Conservation (phyloP, 75 land plant genomes). For the Chamaecyparis obtusa region DNA sequence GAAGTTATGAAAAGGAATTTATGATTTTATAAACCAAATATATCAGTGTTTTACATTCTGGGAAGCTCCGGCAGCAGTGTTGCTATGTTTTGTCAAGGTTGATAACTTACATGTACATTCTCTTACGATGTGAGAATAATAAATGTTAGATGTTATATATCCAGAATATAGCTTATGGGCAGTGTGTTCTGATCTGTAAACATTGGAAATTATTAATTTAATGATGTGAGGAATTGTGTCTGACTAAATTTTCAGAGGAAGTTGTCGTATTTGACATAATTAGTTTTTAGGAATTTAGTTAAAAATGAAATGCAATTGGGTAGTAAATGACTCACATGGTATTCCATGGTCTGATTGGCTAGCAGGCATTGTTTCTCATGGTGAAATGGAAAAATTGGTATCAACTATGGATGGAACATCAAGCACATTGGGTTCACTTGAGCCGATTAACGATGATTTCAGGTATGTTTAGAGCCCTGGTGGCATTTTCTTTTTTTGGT, state of each 20-base stretch:
- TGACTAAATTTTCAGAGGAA: background rate
- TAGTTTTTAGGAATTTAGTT: background rate
- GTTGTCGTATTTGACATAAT: background rate
- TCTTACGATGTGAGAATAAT: background rate
- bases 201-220: background rate
- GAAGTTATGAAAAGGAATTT: background rate
- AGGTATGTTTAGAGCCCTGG: background rate
- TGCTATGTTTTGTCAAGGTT: background rate
- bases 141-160: background rate
- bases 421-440: background rate
- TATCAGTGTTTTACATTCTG: background rate
- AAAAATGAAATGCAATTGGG: background rate
- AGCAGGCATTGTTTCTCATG: background rate
- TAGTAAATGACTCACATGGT: background rate
- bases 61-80: background rate
- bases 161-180: background rate
- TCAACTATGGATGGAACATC: background rate
- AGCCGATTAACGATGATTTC: background rate
- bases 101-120: background rate
- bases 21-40: background rate
- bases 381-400: background rate
- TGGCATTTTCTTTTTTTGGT: background rate
- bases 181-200: background rate
- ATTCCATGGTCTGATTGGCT: background rate
- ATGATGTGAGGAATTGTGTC: background rate